Conservation (phyloP, 257 asterid genomes). For the Solanum verrucosum region DNA sequence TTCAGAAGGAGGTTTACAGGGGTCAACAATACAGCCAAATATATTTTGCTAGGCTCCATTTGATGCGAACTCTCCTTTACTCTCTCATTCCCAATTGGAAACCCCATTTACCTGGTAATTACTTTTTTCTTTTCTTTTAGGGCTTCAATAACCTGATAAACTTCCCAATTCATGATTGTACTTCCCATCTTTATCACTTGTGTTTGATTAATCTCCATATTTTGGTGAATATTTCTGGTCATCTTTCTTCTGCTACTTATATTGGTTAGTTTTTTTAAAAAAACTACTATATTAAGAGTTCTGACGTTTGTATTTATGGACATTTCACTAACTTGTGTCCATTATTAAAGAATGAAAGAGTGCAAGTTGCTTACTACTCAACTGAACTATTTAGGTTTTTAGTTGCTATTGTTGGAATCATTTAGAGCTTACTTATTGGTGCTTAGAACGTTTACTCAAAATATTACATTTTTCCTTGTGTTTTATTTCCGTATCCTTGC, state of each 20-base stretch:
- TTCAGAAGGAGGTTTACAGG: conserved; percentile 64
- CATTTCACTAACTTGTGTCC: not conserved
- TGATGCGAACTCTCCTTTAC: conserved; percentile 81
- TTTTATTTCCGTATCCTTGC: conserved; percentile 12
- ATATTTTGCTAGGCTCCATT: conserved; percentile 84
- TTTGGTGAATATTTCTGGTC: not conserved
- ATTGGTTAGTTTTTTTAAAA: not conserved
- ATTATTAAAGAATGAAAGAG: not conserved
- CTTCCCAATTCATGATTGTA: not conserved
- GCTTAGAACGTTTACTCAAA: not conserved
- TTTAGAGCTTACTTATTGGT: not conserved
- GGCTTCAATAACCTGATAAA: not conserved
- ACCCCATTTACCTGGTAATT: conserved; percentile 67
- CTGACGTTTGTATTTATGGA: not conserved
- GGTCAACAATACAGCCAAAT: conserved; percentile 98
- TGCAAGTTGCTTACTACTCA: not conserved
- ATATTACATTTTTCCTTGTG: not conserved
- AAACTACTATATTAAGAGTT: not conserved
- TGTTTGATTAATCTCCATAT: not conserved
- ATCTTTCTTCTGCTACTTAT: not conserved
- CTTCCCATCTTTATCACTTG: not conserved
- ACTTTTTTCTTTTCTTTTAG: not conserved
- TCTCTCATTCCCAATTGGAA: conserved; percentile 85
- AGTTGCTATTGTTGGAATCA: not conserved
- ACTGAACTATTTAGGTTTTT: not conserved